phyloP scores from a whole-genome alignment of 805 yeast genomes.

The Candida boleticola region DNA sequence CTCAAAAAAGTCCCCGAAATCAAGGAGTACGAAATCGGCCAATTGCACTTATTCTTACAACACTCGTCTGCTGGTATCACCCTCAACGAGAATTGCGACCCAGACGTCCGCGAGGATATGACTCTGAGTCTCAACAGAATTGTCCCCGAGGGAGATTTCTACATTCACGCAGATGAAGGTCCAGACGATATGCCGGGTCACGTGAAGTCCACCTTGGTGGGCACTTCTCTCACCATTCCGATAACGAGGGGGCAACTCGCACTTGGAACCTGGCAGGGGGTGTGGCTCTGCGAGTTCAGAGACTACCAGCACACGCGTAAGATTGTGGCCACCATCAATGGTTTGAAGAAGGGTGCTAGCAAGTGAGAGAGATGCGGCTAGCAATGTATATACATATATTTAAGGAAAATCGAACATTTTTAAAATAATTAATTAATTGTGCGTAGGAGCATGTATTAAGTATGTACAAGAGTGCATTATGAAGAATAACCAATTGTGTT shows the following conservation, averaged over 20 bases:
- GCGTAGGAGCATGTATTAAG: too few species aligned
- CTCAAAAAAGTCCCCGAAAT: conserved; percentile 55
- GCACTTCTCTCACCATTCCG: conserved; percentile 66
- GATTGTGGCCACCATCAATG: conserved; percentile 73
- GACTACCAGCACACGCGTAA: conserved; percentile 59
- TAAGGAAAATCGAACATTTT: too few species aligned
- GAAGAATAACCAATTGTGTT: too few species aligned
- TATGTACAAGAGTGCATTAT: too few species aligned
- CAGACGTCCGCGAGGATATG: conserved; percentile 74
- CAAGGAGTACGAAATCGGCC: conserved; percentile 58
- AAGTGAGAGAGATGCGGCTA: too few species aligned
- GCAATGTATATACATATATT: too few species aligned
- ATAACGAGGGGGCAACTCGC: conserved; percentile 65
- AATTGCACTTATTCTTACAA: conserved; percentile 64
- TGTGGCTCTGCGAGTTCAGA: conserved; percentile 75
- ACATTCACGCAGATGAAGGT: conserved; percentile 72
- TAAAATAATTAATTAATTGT: too few species aligned
- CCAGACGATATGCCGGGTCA: conserved; percentile 87
- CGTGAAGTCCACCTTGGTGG: conserved; percentile 58
- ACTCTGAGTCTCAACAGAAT: conserved; percentile 57
- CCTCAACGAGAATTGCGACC: conserved; percentile 76
- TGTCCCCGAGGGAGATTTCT: conserved; percentile 62
- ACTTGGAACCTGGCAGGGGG: conserved; percentile 85
- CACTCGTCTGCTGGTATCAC: conserved; percentile 81
- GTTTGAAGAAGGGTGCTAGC: conserved; percentile 34